Base-by-base conservation (phyloP, 1,284 basidiomycete species). In the Athelia psychrophila region DNA sequence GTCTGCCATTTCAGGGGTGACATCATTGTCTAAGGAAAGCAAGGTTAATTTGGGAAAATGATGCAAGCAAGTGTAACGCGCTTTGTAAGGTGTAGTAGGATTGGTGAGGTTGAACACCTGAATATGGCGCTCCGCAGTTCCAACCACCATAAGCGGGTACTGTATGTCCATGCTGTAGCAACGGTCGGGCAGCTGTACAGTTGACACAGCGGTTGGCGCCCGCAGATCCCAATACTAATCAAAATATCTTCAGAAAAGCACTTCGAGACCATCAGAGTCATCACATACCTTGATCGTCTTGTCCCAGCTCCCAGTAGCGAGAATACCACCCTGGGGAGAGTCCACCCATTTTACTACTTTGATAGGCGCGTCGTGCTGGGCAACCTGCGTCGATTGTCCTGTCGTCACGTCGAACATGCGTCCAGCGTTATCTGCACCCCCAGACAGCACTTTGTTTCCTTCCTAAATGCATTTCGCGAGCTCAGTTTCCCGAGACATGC, bases 1-100 rank as follows among this genome's bases (percentile, higher is more conserved):
- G 96, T 98, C 72, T 98, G 96, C 89, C 91, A 94, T 68, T 96
- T 95, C 57, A 98, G 71, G 3, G 94, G 93, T 2, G 92, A 95
- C 30, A 78, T 74, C 61, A 93, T 83, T 13, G 80, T 85, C 90
- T 93, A 55, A 10, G 33, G 56, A 53, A 51, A 32, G 20, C 32
- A 48, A 23, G 45, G 27, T 30, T 30, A 30, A 13, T 13, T 30
- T 30, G 6, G 13, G 27, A 30, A 30, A 6, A 13, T 30, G 27
- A 30, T 13, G 13, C n/a, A 30, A 30, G 27, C 27, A 30, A 6
- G 27, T 5, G 13, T 30, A 30, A 63, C 75, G 47, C 54, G 90
- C 90, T 74, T 91, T 91, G 74, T 83, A 91, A 1, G 86, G 68
- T 1, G 82, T 77, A 20, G 80, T 85, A 0, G 94, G 93, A 66